These are phyloP conservation scores for Ceratobasidium papillatum DNA, from an alignment of 1,284 basidiomycete species.

Conservation along the genomic window DNA sequence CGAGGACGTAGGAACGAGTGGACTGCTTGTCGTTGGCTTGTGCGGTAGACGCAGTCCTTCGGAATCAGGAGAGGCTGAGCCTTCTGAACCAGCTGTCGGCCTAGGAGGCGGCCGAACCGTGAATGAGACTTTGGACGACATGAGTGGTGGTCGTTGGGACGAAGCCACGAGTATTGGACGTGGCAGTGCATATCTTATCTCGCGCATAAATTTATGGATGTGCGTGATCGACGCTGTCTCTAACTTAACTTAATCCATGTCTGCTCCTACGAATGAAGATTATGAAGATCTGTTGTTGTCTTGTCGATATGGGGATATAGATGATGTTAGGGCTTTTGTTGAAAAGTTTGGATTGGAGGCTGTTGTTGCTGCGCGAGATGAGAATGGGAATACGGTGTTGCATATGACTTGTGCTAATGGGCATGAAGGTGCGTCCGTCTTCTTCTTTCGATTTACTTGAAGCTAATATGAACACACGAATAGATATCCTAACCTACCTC, in stretches of 20 bases:
- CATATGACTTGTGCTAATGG: slow-evolving; percentile 91
- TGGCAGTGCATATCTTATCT: slow-evolving; percentile 40
- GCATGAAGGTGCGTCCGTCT: slow-evolving; percentile 70
- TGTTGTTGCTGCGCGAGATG: slow-evolving; percentile 69
- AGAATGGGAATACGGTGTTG: slow-evolving; percentile 77
- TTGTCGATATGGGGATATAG: slow-evolving; percentile 84
- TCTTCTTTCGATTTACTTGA: neutral
- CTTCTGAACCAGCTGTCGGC: slow-evolving; percentile 64
- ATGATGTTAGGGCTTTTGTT: slow-evolving; percentile 75
- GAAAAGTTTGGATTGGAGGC: slow-evolving; percentile 64
- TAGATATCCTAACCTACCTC: slow-evolving; percentile 77
- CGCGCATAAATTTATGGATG: slow-evolving; percentile 12
- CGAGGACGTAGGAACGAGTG: slow-evolving; percentile 61
- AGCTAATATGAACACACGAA: neutral
- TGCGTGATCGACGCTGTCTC: neutral
- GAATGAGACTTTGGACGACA: slow-evolving; percentile 69
- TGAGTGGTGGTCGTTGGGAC: slow-evolving; percentile 16
- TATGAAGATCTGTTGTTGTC: slow-evolving; percentile 80
- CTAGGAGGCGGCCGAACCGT: slow-evolving; percentile 68
- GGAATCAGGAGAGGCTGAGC: slow-evolving; percentile 60
- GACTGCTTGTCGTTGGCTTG: slow-evolving; percentile 58
- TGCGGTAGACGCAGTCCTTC: slow-evolving; percentile 53
- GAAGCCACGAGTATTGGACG: slow-evolving; percentile 28
- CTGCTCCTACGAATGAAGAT: slow-evolving; percentile 61
- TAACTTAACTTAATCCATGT: slow-evolving; percentile 6